Base-by-base conservation (phyloP, 1,284 basidiomycete species). In the Cutaneotrichosporon cavernicola region DNA sequence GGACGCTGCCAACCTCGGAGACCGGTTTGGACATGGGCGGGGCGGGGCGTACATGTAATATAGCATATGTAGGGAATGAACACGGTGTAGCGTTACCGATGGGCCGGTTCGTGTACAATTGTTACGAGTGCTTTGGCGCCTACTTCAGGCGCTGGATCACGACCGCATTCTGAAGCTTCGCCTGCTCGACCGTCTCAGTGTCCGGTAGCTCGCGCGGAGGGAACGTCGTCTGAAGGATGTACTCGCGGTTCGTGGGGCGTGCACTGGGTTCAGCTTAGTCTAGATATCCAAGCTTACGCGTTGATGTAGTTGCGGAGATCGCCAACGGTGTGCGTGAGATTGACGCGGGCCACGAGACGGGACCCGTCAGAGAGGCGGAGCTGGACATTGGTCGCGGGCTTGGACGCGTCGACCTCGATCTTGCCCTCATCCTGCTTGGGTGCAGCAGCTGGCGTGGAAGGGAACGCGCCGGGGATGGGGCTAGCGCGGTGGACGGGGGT, bases 341-440 rank as follows among this genome's bases (percentile, higher is more conserved):
- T 99, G 89, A 98, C 91, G 60, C 90, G 84, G 55, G 86, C 89
- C 3, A 93, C 89, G 78, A 96, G 86, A 69, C 93, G 85, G n/a
- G 91, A 90, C 13, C 97, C 97, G 80, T 97, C 94, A 11, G 89
- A 90, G 55, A 98, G 78, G 56, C 95, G 84, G 62, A 98, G 85
- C 82, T 97, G 95, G n/a, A 99, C 84, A 73, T 87, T 92, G 38
- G 95, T 97, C 60, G 88, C 90, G 1, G 95, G 95, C 76, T 86
- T 84, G 65, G 43, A 36, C 30, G 87, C 84, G 47, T 75, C 81
- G 30, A 86, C 83, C 26, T 62, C 57, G 50, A 83, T 55, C 69
- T 60, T 50, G 36, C 38, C 51, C 62, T 26, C 34, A 43, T n/a
- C 30, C 34, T 69, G 65, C 18, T 67, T 65, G 36, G 78, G 64